Conservation (phyloP, 495 filamentous ascomycete species). For the Lepidopterella palustris region DNA sequence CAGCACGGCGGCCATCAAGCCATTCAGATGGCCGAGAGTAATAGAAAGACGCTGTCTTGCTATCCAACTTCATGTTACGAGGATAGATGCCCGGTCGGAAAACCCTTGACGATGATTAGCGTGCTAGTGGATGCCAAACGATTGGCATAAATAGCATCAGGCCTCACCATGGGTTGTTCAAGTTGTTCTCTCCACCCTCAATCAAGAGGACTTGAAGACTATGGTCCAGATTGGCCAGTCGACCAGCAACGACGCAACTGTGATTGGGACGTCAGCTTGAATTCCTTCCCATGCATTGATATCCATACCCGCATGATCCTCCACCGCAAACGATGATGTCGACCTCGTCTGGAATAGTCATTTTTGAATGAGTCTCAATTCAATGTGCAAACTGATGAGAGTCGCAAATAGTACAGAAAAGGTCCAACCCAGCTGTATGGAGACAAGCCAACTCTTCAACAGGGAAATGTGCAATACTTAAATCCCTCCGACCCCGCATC, state of each 20-base stretch:
- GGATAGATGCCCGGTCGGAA: slow-evolving; percentile 74
- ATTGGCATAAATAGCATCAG: not conserved
- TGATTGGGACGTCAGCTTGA: not conserved
- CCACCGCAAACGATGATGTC: slow-evolving; percentile 82
- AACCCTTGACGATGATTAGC: slow-evolving; percentile 37
- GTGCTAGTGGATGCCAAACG: not conserved
- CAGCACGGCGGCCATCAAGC: slow-evolving; percentile 61
- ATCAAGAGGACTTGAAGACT: slow-evolving; percentile 75
- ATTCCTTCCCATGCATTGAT: not conserved
- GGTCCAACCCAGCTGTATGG: not conserved
- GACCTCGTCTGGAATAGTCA: slow-evolving; percentile 29
- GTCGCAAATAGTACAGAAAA: not conserved
- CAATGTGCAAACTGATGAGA: not conserved
- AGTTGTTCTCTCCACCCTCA: slow-evolving; percentile 70
- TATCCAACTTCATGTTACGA: slow-evolving; percentile 75
- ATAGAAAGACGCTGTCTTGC: slow-evolving; percentile 82
- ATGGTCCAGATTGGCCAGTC: slow-evolving; percentile 72
- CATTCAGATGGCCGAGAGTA: slow-evolving; percentile 68
- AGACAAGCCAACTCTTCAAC: not conserved
- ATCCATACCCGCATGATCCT: slow-evolving; percentile 34
- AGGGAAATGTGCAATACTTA: not conserved
- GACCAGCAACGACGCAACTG: slow-evolving; percentile 61
- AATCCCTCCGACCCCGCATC: slow-evolving; percentile 1
- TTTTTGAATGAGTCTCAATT: slow-evolving; percentile 3
- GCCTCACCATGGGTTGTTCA: slow-evolving; percentile 67